Evolutionary conservation across 1,284 basidiomycete species (phyloP), one percentile per base, ranked within the genome.

Genomic region (Paramarasmius palmivorus): DNA sequence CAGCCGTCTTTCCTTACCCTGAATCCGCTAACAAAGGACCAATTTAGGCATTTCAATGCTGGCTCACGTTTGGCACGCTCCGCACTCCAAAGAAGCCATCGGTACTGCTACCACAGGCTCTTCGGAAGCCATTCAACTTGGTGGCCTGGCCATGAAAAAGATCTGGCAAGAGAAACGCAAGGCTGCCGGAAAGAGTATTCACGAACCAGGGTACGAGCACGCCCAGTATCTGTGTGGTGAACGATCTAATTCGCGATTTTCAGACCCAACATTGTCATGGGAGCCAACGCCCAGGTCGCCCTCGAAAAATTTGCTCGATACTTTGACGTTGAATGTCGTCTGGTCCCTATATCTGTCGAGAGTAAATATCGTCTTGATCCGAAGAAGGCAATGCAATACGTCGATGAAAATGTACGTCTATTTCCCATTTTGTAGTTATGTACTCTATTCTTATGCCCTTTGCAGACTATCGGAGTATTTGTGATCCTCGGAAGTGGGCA

Each of bases 61-160:
- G 49, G 91, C 93, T n/a, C 83, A 93, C 64, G 75, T 98, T 46
- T 98, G 95, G 95, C 84, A 98, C 65, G 93, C 92, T 0, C 90
- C 90, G 9, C 81, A 83, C 34, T 71, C 79, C 6, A 78, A 84
- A 55, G 74, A 87, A 52, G 90, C 92, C 0, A 84, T 95, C 52
- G 93, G 93, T 6, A 96, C 95, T 0, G 94, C 95, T 0, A 97
- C 95, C 2, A 96, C 95, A 1, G 95, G 95, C 6, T 94, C 92
- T 0, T 95, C 87, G 2, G 94, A 97, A 71, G 95, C 93, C 2
- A 93, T 95, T 63, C 92, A 95, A 72, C 88, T 97, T 6, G 95
- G 93, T 15, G 95, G 94, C 41, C 82, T 98, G 19, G 93, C 95
- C 15, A 91, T 98, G 85, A 98, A 98, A 76, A 90, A 89, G 64